Percentiles rank a stretch among this genome's conserved stretches.
Conservation (phyloP, 768 basidiomycete genomes). For the Cytidiella melzeri region DNA sequence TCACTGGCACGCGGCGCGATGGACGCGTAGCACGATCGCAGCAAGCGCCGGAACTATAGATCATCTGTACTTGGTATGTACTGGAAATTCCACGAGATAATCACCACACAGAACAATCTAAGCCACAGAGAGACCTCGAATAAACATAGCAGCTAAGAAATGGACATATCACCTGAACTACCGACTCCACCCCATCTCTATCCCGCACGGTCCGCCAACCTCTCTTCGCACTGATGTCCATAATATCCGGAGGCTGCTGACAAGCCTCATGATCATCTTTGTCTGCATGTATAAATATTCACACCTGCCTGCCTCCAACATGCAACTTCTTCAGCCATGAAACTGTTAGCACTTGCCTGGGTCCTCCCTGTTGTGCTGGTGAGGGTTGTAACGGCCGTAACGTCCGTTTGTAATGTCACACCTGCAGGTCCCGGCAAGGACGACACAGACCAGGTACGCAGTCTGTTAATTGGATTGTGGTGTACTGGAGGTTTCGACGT, state of each 20-base stretch:
- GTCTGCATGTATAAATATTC: too few relatives aligned
- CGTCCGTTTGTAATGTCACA: neutral
- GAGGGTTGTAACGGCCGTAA: neutral
- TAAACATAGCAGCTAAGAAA: too few relatives aligned
- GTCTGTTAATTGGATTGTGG: neutral
- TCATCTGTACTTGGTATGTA: too few relatives aligned
- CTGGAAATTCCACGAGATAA: too few relatives aligned
- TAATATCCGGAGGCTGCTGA: neutral
- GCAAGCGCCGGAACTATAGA: too few relatives aligned
- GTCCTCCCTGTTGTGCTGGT: neutral
- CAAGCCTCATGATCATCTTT: neutral
- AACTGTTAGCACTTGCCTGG: too few relatives aligned
- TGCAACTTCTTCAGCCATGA: too few relatives aligned
- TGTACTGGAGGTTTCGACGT: neutral
- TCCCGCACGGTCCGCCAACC: neutral
- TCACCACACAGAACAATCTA: too few relatives aligned
- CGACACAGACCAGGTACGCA: slow-evolving; percentile 20
- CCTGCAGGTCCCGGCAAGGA: slow-evolving; percentile 16
- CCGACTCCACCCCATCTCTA: neutral
- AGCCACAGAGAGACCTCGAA: too few relatives aligned
- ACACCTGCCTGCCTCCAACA: too few relatives aligned
- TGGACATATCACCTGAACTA: neutral
- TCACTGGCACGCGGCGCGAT: too few relatives aligned
- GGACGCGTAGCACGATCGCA: too few relatives aligned
- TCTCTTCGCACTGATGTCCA: neutral